Evolutionary conservation across 768 basidiomycete species (phyloP).

Genomic region (Psilocybe azurescens): DNA sequence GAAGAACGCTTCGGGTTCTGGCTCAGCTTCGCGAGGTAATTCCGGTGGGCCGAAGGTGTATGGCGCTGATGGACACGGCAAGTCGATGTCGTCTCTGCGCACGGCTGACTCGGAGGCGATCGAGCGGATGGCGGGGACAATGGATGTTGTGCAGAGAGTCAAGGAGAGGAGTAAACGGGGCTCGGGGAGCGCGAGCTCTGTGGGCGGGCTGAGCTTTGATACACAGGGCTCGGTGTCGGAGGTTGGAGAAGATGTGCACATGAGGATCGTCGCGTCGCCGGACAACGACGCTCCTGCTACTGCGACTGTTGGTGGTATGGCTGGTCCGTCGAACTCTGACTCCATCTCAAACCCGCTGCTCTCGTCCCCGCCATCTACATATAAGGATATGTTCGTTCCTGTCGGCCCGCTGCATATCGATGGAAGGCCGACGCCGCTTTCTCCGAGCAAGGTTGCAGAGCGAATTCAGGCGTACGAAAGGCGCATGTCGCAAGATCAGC

Average conservation of each 20-base stretch:
- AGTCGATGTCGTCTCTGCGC: constrained; percentile 59
- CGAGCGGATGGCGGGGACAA: constrained; percentile 65
- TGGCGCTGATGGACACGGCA: constrained; percentile 39
- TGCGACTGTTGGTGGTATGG: background rate
- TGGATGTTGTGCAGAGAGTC: constrained; percentile 72
- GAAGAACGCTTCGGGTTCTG: background rate
- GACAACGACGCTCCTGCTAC: constrained; percentile 28
- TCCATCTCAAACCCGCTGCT: background rate
- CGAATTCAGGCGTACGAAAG: constrained; percentile 65
- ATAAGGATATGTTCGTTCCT: constrained; percentile 7
- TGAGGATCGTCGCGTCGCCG: constrained; percentile 36
- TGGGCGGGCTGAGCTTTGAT: constrained; percentile 35
- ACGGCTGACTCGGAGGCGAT: constrained; percentile 75
- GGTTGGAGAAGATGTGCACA: constrained; percentile 7
- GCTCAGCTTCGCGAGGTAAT: constrained; percentile 6
- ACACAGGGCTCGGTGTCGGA: constrained; percentile 25
- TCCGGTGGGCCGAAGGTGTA: constrained; percentile 30
- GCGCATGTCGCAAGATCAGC: constrained; percentile 54
- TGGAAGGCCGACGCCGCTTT: constrained; percentile 11
- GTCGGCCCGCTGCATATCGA: constrained; percentile 14
- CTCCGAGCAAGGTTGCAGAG: constrained; percentile 41
- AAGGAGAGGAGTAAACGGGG: constrained; percentile 37
- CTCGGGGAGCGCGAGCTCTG: constrained; percentile 33
- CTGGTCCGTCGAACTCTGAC: background rate
- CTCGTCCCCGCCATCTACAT: constrained; percentile 14